Base-by-base conservation (phyloP, 441 rosid species). In the Viola pubescens region DNA sequence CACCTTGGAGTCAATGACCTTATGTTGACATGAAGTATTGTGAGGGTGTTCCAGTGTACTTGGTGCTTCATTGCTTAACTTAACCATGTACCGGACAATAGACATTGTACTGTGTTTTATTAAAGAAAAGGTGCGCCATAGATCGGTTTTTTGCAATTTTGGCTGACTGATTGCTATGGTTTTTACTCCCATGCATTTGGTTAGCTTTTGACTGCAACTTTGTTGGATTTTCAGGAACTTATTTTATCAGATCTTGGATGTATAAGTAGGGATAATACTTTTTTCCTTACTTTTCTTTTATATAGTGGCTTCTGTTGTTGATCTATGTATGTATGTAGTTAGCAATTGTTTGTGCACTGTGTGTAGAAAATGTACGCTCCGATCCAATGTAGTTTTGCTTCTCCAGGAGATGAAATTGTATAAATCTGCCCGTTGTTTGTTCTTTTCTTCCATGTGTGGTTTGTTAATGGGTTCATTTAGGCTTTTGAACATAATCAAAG, bases 1-100 rank as follows among this genome's bases (percentile, higher is more conserved):
- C 78, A 83, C 63, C 83, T 79, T 7, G 81, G 81, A 26, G 82
- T 76, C 59, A 85, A 73, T 42, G 88, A 82, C 66, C 85, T 81
- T 43, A 69, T 77, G 82, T 72, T 82, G 66, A 81, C 91, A 3
- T 82, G 77, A 81, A 37, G 54, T 37, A 65, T 47, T 69, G 61
- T 48, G 37, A 61, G 68, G 54, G 57, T 74, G 66, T 58, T 68
- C 56, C 64, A 43, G 46, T 1, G 34, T 65, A 38, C 52, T 54
- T 70, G 71, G 48, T 60, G 65, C 75, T 79, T 56, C 69, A 70
- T 73, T 72, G 70, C 62, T 73, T 72, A 48, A 61, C 74, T 70
- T 26, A 61, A 64, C 76, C 56, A 10, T 67, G 77, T 73, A 65
- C 59, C 67, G 46, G 66, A 54, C 62, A 34, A 34, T 16, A 16